These are phyloP conservation scores for Syzygium aqueum DNA, from an alignment of 345 rosid genomes.

Conservation along the genomic window DNA sequence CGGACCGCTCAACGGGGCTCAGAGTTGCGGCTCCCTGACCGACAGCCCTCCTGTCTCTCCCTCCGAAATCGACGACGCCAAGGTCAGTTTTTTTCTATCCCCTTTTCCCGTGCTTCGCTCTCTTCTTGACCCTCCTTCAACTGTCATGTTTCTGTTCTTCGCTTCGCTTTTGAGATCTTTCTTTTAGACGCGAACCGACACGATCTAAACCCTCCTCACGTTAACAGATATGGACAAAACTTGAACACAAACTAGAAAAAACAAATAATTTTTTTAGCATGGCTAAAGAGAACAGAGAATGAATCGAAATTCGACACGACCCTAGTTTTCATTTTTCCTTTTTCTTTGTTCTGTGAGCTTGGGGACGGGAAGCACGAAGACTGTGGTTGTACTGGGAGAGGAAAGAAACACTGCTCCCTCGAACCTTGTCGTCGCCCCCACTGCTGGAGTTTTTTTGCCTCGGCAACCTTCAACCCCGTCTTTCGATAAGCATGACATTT, in stretches of 20 bases:
- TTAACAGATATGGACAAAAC: neutral
- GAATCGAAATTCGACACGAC: neutral
- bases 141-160: neutral
- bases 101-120: neutral
- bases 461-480: too few species aligned
- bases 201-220: neutral
- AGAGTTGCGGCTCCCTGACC: constrained; percentile 73
- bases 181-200: neutral
- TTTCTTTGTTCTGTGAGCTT: neutral
- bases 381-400: constrained; percentile 15
- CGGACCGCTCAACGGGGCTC: constrained; percentile 82
- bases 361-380: constrained; percentile 14
- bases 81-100: constrained; percentile 40
- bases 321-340: neutral
- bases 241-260: neutral
- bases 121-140: neutral
- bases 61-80: constrained; percentile 60
- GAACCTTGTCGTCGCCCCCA: too few species aligned
- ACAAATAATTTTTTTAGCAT: neutral
- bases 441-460: too few species aligned
- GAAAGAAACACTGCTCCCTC: constrained; percentile 10
- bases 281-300: neutral
- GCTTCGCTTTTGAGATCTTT: neutral
- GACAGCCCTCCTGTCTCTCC: constrained; percentile 99
- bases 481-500: too few species aligned